phyloP scores from a whole-genome alignment of 148 eudicot genomes.

The Spergularia marina region DNA sequence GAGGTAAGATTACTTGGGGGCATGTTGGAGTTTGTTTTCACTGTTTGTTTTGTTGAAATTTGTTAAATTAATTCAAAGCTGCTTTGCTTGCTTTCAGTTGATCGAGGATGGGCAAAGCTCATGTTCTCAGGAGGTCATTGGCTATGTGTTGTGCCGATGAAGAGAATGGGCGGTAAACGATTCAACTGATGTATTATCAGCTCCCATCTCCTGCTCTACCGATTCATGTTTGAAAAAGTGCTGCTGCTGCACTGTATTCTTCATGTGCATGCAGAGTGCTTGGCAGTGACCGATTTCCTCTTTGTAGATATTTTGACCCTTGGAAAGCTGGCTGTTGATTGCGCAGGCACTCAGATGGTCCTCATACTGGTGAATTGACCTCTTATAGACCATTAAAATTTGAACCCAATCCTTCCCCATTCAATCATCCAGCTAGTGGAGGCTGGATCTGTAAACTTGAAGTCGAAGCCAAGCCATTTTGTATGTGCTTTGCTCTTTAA shows the following conservation, averaged over 20 bases:
- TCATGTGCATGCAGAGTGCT: conserved; percentile 16
- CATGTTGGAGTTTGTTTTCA: neutral
- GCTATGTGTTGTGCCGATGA: conserved; percentile 27
- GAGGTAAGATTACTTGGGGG: conserved; percentile 6
- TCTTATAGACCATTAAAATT: conserved; percentile 22
- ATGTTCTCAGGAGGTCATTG: conserved; percentile 17
- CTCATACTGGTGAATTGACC: conserved; percentile 25
- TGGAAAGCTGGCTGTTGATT: conserved; percentile 27
- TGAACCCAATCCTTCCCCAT: conserved; percentile 7
- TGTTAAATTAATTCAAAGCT: neutral
- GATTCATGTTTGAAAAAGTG: conserved; percentile 9
- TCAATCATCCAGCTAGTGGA: conserved; percentile 26
- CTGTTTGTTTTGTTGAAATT: neutral
- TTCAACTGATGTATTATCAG: neutral
- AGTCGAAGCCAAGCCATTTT: conserved; percentile 39
- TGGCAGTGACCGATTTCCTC: conserved; percentile 27
- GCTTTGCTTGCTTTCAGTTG: conserved; percentile 7
- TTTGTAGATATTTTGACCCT: conserved; percentile 38
- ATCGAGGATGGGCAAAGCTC: conserved; percentile 21
- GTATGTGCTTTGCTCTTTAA: conserved; percentile 35
- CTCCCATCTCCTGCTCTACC: neutral
- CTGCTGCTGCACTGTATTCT: conserved; percentile 2
- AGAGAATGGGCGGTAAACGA: conserved; percentile 15
- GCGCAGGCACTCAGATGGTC: conserved; percentile 24
- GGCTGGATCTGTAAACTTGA: conserved; percentile 44